Percentiles rank a stretch among this genome's conserved stretches.
Evolutionary conservation across 1,284 basidiomycete genomes (phyloP).

Genomic region (Mycena sp.): DNA sequence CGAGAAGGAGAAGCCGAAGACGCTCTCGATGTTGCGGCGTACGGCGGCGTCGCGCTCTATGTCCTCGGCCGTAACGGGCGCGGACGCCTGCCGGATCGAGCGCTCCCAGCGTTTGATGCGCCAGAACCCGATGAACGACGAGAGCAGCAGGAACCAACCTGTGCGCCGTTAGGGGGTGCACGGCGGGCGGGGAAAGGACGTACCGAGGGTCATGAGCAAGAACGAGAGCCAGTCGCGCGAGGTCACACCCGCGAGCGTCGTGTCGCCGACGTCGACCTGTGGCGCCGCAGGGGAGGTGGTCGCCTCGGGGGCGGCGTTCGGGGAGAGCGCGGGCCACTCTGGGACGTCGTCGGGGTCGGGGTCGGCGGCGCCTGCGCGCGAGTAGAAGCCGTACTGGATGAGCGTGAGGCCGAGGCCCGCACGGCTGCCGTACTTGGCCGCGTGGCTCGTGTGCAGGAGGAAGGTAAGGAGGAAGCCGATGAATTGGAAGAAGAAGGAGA

Average conservation of each 20-base stretch:
- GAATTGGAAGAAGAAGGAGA: slow-evolving; percentile 97
- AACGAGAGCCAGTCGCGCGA: slow-evolving; percentile 88
- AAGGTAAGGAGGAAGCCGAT: slow-evolving; percentile 95
- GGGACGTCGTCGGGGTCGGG: slow-evolving; percentile 16
- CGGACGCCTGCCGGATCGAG: slow-evolving; percentile 30
- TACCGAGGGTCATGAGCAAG: slow-evolving; percentile 88
- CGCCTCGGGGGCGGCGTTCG: slow-evolving; percentile 7
- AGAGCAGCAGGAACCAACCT: slow-evolving; percentile 83
- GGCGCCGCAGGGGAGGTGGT: slow-evolving; percentile 18
- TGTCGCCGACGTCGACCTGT: slow-evolving; percentile 29
- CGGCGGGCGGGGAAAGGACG: slow-evolving; percentile 27
- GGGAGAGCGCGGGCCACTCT: slow-evolving; percentile 14
- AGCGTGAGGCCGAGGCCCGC: slow-evolving; percentile 95
- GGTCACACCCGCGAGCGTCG: slow-evolving; percentile 42
- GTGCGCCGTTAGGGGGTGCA: background rate
- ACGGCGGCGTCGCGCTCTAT: slow-evolving; percentile 32
- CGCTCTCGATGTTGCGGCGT: slow-evolving; percentile 33
- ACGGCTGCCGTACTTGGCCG: slow-evolving; percentile 93
- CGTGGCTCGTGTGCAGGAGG: slow-evolving; percentile 93
- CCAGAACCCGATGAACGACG: slow-evolving; percentile 36
- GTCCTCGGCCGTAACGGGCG: slow-evolving; percentile 30
- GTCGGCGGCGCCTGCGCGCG: slow-evolving; percentile 42
- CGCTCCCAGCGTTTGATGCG: slow-evolving; percentile 38
- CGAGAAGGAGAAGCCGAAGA: slow-evolving; percentile 31
- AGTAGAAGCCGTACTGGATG: slow-evolving; percentile 86